These are phyloP conservation scores for Limonium bicolor DNA, from an alignment of 148 eudicot species.

Conservation along the genomic window DNA sequence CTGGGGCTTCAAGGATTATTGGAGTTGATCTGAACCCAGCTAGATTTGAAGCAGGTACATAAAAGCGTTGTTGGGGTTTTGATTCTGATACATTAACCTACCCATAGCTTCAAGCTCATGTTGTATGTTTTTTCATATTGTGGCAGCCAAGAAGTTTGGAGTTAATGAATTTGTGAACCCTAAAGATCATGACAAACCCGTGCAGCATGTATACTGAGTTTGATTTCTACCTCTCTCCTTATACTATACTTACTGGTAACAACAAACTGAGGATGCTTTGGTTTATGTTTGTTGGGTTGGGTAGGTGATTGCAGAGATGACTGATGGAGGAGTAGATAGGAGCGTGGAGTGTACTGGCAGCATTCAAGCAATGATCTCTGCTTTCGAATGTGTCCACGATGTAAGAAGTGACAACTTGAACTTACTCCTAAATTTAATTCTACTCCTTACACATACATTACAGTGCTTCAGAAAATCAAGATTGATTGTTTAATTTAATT, in stretches of 20 bases:
- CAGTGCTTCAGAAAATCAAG: not conserved
- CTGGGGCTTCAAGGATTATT: slow-evolving; percentile 47
- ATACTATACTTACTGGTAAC: not conserved
- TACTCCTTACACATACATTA: too few relatives aligned
- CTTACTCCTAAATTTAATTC: not conserved
- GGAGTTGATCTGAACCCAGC: slow-evolving; percentile 32
- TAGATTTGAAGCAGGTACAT: slow-evolving; percentile 22
- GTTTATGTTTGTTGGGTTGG: not conserved
- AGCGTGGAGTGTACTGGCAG: slow-evolving; percentile 47
- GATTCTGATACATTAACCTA: too few relatives aligned
- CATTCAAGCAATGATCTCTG: slow-evolving; percentile 49
- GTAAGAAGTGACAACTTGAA: slow-evolving; percentile 7
- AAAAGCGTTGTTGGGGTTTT: too few relatives aligned
- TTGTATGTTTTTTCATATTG: not conserved
- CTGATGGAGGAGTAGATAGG: slow-evolving; percentile 43
- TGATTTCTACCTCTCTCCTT: not conserved
- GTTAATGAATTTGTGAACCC: slow-evolving; percentile 42
- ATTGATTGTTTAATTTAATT: not conserved
- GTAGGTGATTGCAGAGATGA: slow-evolving; percentile 32
- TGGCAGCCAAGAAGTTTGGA: slow-evolving; percentile 41
- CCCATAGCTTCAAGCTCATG: too few relatives aligned
- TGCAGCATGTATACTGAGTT: slow-evolving; percentile 34
- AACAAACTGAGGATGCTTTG: not conserved
- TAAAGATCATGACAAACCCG: slow-evolving; percentile 27
- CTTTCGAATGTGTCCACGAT: slow-evolving; percentile 49